Base-by-base conservation (phyloP, 305 asterid genomes). In the Fraxinus angustifolia region DNA sequence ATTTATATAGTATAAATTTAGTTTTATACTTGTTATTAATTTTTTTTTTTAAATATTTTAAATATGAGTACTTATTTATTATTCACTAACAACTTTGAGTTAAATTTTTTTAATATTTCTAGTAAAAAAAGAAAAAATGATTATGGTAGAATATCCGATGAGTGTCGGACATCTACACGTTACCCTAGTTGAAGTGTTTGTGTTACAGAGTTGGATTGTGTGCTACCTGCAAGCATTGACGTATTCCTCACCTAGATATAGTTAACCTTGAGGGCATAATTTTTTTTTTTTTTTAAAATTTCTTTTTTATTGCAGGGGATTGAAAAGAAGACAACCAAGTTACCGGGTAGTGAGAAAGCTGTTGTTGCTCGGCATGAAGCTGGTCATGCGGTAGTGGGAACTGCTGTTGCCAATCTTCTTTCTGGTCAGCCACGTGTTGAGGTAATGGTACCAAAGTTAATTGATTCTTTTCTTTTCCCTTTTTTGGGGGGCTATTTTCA, bases 341-440 rank as follows among this genome's bases (percentile, higher is more conserved):
- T 96, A 88, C 94, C 91, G 86, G 99, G 98, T 79, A 87, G 89
- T 85, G 99, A 96, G 93, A 96, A 93, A 87, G 98, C 94, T 76
- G 98, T 93, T 85, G 98, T 96, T 84, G 98, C 99, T 60, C 88
- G 98, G 73, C 99, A 96, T 88, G 99, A 96, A 90, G 99, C 96
- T 86, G 99, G 99, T 75, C 99, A 96, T 83, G 99, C 99, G 28
- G 98, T 96, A 62, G 98, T 96, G 67, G 99, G 98, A 78, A 96
- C 98, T 68, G 99, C 98, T 80, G 98, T 96, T 83, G 98, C 99
- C 58, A 93, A 90, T 88, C 98, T 96, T 86, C 95, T 96, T 82
- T 80, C 96, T 73, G 98, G 98, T 70, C 99, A 96, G 86, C 97
- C 98, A 38, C 92, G 98, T 35, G 99, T 96, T 81, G 97, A 92